Base-by-base conservation (phyloP, 352 stramenopile genomes). In the Globisporangium viniferum region DNA sequence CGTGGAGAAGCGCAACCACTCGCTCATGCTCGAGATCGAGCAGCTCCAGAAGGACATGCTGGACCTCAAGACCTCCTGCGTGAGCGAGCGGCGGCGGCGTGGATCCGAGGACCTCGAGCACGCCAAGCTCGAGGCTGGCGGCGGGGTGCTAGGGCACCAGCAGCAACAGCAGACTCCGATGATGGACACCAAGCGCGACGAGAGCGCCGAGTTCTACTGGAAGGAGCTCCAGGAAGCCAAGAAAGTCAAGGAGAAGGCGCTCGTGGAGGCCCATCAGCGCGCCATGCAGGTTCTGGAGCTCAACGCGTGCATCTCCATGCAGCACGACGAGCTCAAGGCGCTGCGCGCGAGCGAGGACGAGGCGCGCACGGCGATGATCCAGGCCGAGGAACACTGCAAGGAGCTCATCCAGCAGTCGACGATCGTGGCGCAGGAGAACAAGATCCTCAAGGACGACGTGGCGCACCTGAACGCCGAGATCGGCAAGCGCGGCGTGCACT, bases 221-320 rank as follows among this genome's bases (percentile, higher is more conserved):
- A 81, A 79, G 51, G 83, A 92, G 66, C 73, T 92, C 14, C 75
- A 88, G 15, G 78, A 86, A 5, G 73, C 77, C 2, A 86, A 84
- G 62, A 78, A 76, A 29, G 72, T 68, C 33, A 86, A 84, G 64
- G 80, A 92, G 59, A 82, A 82, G 27, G 81, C 83, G 22, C 60
- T 88, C 2, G 78, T 74, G 3, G 83, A 92, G 24, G 73, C 80
- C 2, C 81, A 90, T 9, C 72, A 84, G 58, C 78, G 76, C 2
- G 78, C 81, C 0, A 75, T 90, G 73, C 78, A 90, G 46, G 77
- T 91, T 41, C 77, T 89, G 71, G 83, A 93, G 63, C 73, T 92
- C 7, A 88, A 90, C 36, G 86, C 86, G 0, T 88, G 78, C 35
- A 80, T 91, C 48, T 90, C 86, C 24, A 93, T 92, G 86, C 81